Conservation (phyloP, 1,139 yeast genomes). For the Taiozyma sp. region DNA sequence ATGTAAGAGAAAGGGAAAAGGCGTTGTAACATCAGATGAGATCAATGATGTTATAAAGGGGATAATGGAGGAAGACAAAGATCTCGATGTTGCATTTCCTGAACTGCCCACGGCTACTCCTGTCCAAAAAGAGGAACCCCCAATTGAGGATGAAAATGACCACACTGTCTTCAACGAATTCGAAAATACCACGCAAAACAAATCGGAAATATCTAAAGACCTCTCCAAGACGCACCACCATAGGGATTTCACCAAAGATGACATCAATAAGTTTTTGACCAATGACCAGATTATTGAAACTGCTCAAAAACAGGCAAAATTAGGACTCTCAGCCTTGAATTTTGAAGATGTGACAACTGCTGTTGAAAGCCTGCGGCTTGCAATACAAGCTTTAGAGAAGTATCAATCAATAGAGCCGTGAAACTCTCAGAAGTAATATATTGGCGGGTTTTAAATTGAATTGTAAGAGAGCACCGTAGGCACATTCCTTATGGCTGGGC, state of each 20-base stretch:
- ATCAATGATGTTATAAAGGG: constrained; percentile 6
- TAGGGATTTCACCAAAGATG: constrained; percentile 14
- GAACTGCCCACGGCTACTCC: not conserved
- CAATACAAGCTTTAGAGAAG: constrained; percentile 1
- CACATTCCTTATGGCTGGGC: too few relatives aligned
- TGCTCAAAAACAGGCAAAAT: constrained; percentile 73
- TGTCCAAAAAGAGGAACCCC: not conserved
- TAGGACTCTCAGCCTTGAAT: constrained; percentile 79
- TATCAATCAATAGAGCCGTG: not conserved
- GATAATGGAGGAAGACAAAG: not conserved
- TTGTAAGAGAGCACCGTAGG: too few relatives aligned
- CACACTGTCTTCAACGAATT: not conserved
- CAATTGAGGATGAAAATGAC: not conserved
- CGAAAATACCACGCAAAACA: not conserved
- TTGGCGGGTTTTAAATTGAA: too few relatives aligned
- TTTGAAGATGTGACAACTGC: constrained; percentile 77
- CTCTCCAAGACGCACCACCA: not conserved
- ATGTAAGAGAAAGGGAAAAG: constrained; percentile 2
- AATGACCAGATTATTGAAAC: constrained; percentile 51
- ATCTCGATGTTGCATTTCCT: not conserved
- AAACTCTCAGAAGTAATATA: not conserved
- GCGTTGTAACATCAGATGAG: constrained; percentile 1
- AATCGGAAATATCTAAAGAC: not conserved
- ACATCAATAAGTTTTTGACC: constrained; percentile 44
- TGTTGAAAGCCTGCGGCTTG: constrained; percentile 1